These are phyloP conservation scores for Wallacemonas sp. DNA, from an alignment of 208 protist species.

Conservation along the genomic window DNA sequence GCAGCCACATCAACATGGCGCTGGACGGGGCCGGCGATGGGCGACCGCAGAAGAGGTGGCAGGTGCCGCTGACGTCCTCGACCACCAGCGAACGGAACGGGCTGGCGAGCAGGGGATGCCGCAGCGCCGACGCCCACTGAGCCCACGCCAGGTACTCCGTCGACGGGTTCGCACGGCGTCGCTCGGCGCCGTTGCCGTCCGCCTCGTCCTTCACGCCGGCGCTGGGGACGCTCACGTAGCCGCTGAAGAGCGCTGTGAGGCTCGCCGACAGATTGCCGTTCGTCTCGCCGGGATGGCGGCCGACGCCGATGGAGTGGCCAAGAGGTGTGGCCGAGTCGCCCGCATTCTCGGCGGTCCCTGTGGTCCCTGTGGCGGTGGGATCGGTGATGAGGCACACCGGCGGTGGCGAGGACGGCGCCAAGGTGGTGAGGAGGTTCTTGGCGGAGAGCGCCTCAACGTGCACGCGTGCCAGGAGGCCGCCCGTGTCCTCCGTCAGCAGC, in stretches of 20 bases:
- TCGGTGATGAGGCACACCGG: neutral
- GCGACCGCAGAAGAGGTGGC: slow-evolving; percentile 37
- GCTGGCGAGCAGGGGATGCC: slow-evolving; percentile 25
- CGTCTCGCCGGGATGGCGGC: neutral
- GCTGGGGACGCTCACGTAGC: neutral
- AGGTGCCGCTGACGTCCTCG: slow-evolving; percentile 41
- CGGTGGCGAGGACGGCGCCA: neutral
- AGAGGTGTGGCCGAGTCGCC: neutral
- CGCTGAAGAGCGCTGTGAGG: slow-evolving; percentile 3
- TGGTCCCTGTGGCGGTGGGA: too few relatives aligned
- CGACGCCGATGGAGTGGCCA: neutral
- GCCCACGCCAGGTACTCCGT: slow-evolving; percentile 12
- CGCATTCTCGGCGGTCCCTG: neutral
- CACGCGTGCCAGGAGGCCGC: neutral
- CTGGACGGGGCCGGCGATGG: slow-evolving; percentile 4
- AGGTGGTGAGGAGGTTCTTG: neutral
- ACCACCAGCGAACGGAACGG: slow-evolving; percentile 25
- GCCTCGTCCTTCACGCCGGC: neutral
- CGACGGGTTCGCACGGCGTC: neutral
- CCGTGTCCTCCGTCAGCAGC: slow-evolving; percentile 8
- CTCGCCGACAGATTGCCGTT: neutral
- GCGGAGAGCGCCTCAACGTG: slow-evolving; percentile 7
- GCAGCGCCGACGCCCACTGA: slow-evolving; percentile 4
- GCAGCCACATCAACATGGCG: slow-evolving; percentile 26
- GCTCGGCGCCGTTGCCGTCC: neutral